Conservation (phyloP, 495 filamentous ascomycete species). For the Hypomontagnella monticulosa region DNA sequence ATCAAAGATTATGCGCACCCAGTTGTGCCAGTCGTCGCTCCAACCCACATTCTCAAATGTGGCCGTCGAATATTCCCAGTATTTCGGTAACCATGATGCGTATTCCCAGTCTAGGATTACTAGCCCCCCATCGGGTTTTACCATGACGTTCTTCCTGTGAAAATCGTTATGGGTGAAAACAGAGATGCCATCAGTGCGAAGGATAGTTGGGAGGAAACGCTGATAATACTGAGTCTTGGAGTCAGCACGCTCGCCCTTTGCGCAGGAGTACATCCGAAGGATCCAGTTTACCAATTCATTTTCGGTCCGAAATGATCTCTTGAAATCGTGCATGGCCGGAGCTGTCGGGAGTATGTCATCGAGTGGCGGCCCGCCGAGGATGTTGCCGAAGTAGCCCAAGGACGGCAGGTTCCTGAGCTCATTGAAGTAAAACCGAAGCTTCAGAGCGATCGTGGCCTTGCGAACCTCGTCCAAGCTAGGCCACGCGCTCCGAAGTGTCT, state of each 20-base stretch:
- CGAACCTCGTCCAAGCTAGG: conserved; percentile 37
- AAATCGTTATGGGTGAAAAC: conserved; percentile 45
- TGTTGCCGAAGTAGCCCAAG: conserved; percentile 50
- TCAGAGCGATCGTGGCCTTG: conserved; percentile 46
- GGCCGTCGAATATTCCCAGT: too few relatives aligned
- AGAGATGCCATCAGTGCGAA: conserved; percentile 29
- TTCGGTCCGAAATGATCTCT: too few relatives aligned
- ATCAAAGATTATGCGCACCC: too few relatives aligned
- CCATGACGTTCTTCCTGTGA: conserved; percentile 50
- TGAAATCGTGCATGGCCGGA: too few relatives aligned
- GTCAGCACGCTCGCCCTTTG: conserved; percentile 24
- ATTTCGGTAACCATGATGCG: conserved; percentile 48
- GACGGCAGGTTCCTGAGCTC: conserved; percentile 48
- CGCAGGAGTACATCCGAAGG: conserved; percentile 37
- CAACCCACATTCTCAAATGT: too few relatives aligned
- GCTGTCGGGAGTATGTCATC: conserved; percentile 22
- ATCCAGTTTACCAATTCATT: too few relatives aligned
- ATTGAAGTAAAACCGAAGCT: conserved; percentile 46
- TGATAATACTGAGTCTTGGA: conserved; percentile 49
- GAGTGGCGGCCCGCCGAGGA: conserved; percentile 44
- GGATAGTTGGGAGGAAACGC: conserved; percentile 44
- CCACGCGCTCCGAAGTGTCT: conserved; percentile 30
- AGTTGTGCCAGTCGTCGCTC: too few relatives aligned
- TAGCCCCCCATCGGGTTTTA: conserved; percentile 30
- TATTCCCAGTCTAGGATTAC: conserved; percentile 52